Conservation (phyloP, 345 rosid genomes). For the Gossypioides kirkii region DNA sequence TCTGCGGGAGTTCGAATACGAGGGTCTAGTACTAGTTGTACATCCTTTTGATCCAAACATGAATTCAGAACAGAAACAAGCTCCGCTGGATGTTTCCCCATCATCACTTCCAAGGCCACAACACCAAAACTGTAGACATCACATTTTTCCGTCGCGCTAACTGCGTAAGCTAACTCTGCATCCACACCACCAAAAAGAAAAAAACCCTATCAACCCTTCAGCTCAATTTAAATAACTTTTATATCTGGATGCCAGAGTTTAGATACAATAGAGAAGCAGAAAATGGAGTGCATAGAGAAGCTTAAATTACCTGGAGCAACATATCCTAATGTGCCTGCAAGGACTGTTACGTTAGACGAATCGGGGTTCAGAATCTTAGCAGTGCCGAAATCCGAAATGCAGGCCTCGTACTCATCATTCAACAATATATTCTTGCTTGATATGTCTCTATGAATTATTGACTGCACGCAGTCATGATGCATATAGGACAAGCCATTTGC, state of each 20-base stretch:
- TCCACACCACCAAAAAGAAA: neutral
- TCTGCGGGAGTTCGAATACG: neutral
- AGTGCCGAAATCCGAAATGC: neutral
- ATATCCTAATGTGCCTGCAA: neutral
- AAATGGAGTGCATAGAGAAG: neutral
- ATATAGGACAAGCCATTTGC: neutral
- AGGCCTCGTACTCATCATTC: neutral
- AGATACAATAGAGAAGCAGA: neutral
- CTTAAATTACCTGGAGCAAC: neutral
- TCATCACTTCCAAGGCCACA: neutral
- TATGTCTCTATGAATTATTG: slow-evolving; percentile 2
- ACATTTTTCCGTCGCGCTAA: neutral
- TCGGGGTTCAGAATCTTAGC: neutral
- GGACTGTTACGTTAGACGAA: neutral
- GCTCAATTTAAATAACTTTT: too few relatives aligned
- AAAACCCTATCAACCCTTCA: too few relatives aligned
- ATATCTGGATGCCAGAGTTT: neutral
- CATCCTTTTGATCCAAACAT: neutral
- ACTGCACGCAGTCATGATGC: slow-evolving; percentile 5
- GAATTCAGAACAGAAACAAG: neutral
- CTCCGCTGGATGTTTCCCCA: neutral
- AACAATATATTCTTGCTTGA: neutral
- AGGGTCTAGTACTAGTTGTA: neutral
- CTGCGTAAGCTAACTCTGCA: neutral
- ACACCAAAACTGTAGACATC: slow-evolving; percentile 3